phyloP scores from a whole-genome alignment of 352 stramenopile genomes.

The Plasmopara viticola region DNA sequence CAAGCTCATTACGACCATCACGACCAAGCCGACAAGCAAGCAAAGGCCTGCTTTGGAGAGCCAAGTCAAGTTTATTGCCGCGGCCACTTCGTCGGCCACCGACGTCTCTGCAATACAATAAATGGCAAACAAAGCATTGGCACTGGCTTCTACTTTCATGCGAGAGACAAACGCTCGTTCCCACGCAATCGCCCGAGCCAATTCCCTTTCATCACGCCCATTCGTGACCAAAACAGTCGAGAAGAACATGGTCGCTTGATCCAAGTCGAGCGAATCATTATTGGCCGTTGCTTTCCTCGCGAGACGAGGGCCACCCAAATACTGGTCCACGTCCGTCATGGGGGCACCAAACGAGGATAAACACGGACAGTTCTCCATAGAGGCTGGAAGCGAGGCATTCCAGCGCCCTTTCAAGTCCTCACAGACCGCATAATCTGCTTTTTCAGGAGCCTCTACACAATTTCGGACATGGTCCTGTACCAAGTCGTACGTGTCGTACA shows the following conservation, averaged over 20 bases:
- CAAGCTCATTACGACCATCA: constrained; percentile 65
- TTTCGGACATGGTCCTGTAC: constrained; percentile 42
- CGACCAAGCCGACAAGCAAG: constrained; percentile 38
- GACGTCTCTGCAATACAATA: constrained; percentile 61
- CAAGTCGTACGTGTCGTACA: constrained; percentile 43
- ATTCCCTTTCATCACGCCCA: constrained; percentile 31
- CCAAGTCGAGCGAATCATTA: constrained; percentile 20
- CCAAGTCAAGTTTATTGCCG: constrained; percentile 40
- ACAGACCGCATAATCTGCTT: constrained; percentile 29
- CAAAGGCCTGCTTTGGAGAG: constrained; percentile 26
- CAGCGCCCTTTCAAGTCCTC: constrained; percentile 28
- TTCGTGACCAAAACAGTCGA: constrained; percentile 48
- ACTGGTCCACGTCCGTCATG: constrained; percentile 52
- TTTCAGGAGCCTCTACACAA: constrained; percentile 20
- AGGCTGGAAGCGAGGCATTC: constrained; percentile 32
- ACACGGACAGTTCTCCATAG: constrained; percentile 63
- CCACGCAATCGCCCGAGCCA: constrained; percentile 50
- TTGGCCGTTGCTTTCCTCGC: constrained; percentile 12
- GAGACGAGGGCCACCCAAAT: constrained; percentile 38
- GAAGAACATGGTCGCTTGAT: constrained; percentile 40
- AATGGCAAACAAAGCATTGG: constrained; percentile 55
- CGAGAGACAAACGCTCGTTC: constrained; percentile 54
- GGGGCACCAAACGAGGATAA: constrained; percentile 49
- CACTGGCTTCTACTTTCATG: constrained; percentile 42
- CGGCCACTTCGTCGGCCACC: constrained; percentile 50